These are phyloP conservation scores for Ceratobasidium sp. DNA, from an alignment of 1,284 basidiomycete genomes.

Conservation along the genomic window DNA sequence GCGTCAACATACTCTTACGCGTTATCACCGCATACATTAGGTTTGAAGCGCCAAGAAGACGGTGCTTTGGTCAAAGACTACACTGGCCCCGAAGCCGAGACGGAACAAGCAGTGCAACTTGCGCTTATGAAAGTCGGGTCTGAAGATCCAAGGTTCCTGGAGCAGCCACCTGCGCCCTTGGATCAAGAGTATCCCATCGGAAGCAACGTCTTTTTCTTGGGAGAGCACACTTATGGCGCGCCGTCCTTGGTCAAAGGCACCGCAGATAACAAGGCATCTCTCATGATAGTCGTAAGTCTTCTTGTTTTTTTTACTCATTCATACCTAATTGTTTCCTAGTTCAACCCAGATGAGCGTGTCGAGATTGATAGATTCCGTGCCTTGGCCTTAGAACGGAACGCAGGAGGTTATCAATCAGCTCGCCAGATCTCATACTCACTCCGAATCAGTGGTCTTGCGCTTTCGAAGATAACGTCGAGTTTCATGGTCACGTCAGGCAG, in stretches of 20 bases:
- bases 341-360: conserved; percentile 80
- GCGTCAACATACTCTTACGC: no score
- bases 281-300: conserved; percentile 78
- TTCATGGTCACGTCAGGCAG: conserved; percentile 85
- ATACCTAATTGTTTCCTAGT: conserved; percentile 60
- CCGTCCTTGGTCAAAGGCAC: conserved; percentile 88
- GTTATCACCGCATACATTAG: conserved; percentile 55
- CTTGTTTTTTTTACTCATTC: conserved; percentile 10
- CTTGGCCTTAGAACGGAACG: conserved; percentile 55
- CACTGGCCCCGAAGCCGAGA: conserved; percentile 81
- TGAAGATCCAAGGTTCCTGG: conserved; percentile 90
- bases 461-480: conserved; percentile 92
- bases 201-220: conserved; percentile 95
- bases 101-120: conserved; percentile 88
- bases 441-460: conserved; percentile 74
- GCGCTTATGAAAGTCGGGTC: conserved; percentile 79
- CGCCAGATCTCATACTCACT: conserved; percentile 77
- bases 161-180: conserved; percentile 82
- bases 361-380: conserved; percentile 79
- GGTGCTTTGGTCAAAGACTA: conserved; percentile 97
- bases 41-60: conserved; percentile 86
- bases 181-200: conserved; percentile 90
- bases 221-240: conserved; percentile 92
- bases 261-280: conserved; percentile 72
- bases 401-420: conserved; percentile 76